Evolutionary conservation across 768 basidiomycete species (phyloP).

Genomic region (Asterophora lycoperdoides): DNA sequence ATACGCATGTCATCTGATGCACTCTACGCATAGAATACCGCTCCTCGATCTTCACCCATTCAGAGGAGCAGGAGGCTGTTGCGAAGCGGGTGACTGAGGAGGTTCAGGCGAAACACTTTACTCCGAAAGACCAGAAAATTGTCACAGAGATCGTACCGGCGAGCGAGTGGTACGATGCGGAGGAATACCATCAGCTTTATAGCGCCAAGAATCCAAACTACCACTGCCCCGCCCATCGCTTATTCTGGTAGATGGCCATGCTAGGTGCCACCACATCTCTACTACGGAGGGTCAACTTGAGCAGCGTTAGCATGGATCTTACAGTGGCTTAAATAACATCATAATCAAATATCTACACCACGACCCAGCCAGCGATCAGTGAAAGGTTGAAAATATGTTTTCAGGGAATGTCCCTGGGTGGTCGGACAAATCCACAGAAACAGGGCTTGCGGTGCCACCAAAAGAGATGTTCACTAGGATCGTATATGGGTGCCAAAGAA

Average conservation of each 20-base stretch:
- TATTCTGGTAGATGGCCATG: conserved; percentile 71
- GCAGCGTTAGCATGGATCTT: too few relatives aligned
- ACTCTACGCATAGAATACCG: conserved; percentile 66
- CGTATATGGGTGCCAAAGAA: too few relatives aligned
- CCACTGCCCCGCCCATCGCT: conserved; percentile 83
- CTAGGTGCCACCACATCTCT: too few relatives aligned
- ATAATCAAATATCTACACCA: too few relatives aligned
- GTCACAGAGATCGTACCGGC: conserved; percentile 72
- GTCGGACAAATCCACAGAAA: too few relatives aligned
- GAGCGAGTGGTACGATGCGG: conserved; percentile 77
- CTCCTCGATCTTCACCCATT: conserved; percentile 83
- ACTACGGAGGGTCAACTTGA: too few relatives aligned
- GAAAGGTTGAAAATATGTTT: too few relatives aligned
- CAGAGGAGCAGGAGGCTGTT: conserved; percentile 63
- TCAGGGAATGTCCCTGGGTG: too few relatives aligned
- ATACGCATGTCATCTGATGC: not conserved
- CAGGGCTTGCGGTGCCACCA: too few relatives aligned
- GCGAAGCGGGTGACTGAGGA: conserved; percentile 78
- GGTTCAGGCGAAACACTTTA: conserved; percentile 80
- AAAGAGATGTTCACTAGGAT: too few relatives aligned
- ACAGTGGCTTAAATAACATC: too few relatives aligned
- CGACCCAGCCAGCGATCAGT: too few relatives aligned
- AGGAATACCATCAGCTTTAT: conserved; percentile 83
- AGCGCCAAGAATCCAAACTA: conserved; percentile 81
- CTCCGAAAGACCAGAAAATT: conserved; percentile 66